A percentile compares a stretch with the other conserved stretches of the same genome.
Conservation (phyloP, 768 basidiomycete genomes). For the Megacollybia marginata region DNA sequence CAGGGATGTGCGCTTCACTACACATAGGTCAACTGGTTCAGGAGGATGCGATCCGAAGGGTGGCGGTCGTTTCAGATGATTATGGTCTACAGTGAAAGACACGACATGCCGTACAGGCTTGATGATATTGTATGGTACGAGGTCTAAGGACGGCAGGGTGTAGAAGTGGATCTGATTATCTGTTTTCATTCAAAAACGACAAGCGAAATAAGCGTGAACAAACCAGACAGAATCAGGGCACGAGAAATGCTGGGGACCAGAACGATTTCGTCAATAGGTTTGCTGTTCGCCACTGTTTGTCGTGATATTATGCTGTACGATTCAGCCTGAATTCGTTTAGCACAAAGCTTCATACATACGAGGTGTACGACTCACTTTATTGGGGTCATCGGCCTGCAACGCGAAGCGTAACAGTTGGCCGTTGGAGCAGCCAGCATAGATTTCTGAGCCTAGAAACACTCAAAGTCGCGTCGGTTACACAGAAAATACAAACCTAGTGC, state of each 20-base stretch:
- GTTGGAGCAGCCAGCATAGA: slow-evolving; percentile 82
- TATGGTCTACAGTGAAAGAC: slow-evolving; percentile 77
- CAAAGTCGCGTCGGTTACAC: background rate
- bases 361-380: slow-evolving; percentile 28
- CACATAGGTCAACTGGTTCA: slow-evolving; percentile 62
- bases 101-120: slow-evolving; percentile 78
- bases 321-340: slow-evolving; percentile 31
- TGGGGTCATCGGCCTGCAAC: slow-evolving; percentile 50
- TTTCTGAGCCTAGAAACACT: slow-evolving; percentile 55
- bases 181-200: slow-evolving; percentile 6
- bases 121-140: slow-evolving; percentile 47
- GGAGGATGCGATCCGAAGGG: slow-evolving; percentile 32
- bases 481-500: slow-evolving; percentile 37
- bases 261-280: slow-evolving; percentile 74
- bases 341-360: background rate
- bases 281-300: slow-evolving; percentile 59
- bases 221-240: slow-evolving; percentile 72
- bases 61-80: slow-evolving; percentile 47
- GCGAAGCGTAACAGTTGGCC: slow-evolving; percentile 80
- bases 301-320: slow-evolving; percentile 64
- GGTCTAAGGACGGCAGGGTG: slow-evolving; percentile 73
- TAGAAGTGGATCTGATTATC: slow-evolving; percentile 73
- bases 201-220: slow-evolving; percentile 5
- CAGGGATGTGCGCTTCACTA: slow-evolving; percentile 62
- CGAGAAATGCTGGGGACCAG: slow-evolving; percentile 71